Base-by-base conservation (phyloP, 495 filamentous ascomycete genomes). In the Trichoderma virens region DNA sequence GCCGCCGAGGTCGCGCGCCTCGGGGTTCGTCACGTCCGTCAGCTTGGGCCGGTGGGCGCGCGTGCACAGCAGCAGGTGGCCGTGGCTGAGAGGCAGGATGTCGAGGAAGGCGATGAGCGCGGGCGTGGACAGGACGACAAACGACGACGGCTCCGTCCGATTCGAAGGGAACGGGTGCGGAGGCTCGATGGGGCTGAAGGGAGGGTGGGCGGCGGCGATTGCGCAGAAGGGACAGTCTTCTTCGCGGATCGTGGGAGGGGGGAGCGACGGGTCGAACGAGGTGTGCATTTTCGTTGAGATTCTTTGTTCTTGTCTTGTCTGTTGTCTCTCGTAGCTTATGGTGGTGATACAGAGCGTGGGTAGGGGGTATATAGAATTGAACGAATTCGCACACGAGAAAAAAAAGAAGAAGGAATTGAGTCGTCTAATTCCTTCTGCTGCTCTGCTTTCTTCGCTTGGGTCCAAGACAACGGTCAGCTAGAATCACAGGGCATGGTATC, bases 91-190 rank as follows among this genome's bases (percentile, higher is more conserved):
- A 13, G 93, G 93, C 83, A 93, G 85, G 67, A 94, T 93, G 76
- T 97, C 93, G 47, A 97, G 80, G 74, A 97, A 97, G 34, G 91
- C 93, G 34, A 96, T 71, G 28, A 92, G 81, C 67, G 84, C 70
- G 0, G 83, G 81, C 0, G 90, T 91, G 2, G 88, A 89, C 60
- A 96, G 84, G 31, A 96, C 78, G 31, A 95, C 69, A 73, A 90
- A 88, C 5, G 88, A 79, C 14, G 79, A 67, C 0, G 82, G 80
- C 7, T 72, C 61, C 47, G 80, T 72, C 65, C 76, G 65, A 38
- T 64, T 62, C 7, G 72, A 71, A 51, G 72, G 74, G 59, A 64
- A 64, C 9, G 72, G 30, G 0, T 72, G 64, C 1, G 71, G 78
- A 11, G 73, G 80, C 60, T 61, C 60, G 67, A 63, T 71, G 11